Evolutionary conservation across 2,329 filamentous ascomycete species (phyloP), one percentile per base, ranked within the genome.

Genomic region (Biscogniauxia mediterranea): DNA sequence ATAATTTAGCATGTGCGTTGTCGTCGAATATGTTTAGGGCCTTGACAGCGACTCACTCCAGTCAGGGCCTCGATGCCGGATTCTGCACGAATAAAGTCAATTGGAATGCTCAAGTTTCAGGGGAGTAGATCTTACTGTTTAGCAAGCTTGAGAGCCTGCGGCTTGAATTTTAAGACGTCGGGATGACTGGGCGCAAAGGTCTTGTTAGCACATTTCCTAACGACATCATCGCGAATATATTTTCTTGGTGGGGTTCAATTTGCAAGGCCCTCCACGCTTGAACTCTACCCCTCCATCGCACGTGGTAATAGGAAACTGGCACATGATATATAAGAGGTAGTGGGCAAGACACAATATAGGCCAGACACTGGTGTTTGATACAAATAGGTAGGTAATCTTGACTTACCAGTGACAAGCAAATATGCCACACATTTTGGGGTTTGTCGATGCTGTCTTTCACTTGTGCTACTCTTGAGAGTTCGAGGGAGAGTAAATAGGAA

Each of bases 1-100:
- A 67, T 42, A 19, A 11, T 61, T 70, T 57, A 71, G 69, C 60
- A 63, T 67, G 61, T 59, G 70, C 52, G 25, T 50, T 21, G 8
- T 8, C 19, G 17, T 57, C 26, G n/a, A 38, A 5, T 54, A 58
- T 58, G 52, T 58, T 23, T 53, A 46, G 42, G 46, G 63, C 64
- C 67, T 66, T 69, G 65, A 55, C 64, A 59, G 68, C 65, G 71
- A 86, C 91, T 89, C 83, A 95, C 92, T 97, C 95, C 95, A 99
- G 83, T 99, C 95, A 73, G 95, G 95, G 71, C 95, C 95, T 79
- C 95, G 89, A 80, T 99, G 95, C 72, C 96, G 93, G 75, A 97
- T 86, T 76, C 92, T 96, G 76, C 70, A 69, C 66, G 72, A 19
- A 65, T 62, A 66, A 68, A 68, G 81, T 81, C 75, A 79, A 76